These are phyloP conservation scores for Ploettnerulaceae sp. DNA, from an alignment of 2,329 filamentous ascomycete species.

Conservation along the genomic window DNA sequence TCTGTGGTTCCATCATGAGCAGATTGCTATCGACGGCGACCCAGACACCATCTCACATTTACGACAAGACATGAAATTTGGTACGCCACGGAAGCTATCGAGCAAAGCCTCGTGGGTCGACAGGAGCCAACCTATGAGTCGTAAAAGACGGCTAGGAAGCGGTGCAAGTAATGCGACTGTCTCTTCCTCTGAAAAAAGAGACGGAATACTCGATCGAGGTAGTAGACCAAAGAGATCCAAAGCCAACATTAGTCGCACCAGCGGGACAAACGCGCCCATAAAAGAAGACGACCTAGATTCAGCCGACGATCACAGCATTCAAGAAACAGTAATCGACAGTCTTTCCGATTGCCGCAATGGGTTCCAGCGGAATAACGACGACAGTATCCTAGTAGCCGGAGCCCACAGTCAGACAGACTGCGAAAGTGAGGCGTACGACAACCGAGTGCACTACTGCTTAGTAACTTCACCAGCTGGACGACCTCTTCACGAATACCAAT, in stretches of 20 bases:
- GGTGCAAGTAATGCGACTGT: conserved; percentile 12
- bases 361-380: conserved; percentile 20
- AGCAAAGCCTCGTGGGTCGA: conserved; percentile 24
- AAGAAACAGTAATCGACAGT: conserved; percentile 24
- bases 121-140: conserved; percentile 17
- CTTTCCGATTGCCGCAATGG: conserved; percentile 21
- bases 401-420: conserved; percentile 12
- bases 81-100: conserved; percentile 17
- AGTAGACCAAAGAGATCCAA: conserved; percentile 22
- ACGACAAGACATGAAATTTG: conserved; percentile 27
- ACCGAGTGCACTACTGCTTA: conserved; percentile 32
- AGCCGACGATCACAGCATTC: conserved; percentile 22
- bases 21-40: conserved; percentile 25
- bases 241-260: conserved; percentile 17
- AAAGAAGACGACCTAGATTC: conserved; percentile 20
- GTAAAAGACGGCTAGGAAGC: conserved; percentile 18
- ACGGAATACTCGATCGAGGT: conserved; percentile 16
- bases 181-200: conserved; percentile 21
- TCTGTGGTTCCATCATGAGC: conserved; percentile 26
- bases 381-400: conserved; percentile 19
- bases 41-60: conserved; percentile 27
- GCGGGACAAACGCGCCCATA: conserved; percentile 14
- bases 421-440: conserved; percentile 27
- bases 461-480: conserved; percentile 32
- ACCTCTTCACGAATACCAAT: conserved; percentile 29